Evolutionary conservation across 345 rosid genomes (phyloP).

Genomic region (Toxicodendron radicans): DNA sequence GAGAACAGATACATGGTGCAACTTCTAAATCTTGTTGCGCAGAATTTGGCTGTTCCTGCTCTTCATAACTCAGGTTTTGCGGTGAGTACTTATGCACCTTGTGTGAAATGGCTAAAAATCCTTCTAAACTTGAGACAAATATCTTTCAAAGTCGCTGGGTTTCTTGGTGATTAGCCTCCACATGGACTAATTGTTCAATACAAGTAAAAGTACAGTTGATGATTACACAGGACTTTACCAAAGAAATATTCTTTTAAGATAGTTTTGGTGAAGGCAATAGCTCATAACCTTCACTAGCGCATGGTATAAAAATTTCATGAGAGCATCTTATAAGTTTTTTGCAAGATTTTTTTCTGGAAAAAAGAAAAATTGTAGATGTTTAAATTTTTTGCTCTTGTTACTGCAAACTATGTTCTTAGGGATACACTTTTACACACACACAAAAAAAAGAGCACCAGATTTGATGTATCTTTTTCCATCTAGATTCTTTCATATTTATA

Average conservation of each 20-base stretch:
- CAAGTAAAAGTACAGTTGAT: constrained; percentile 10
- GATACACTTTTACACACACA: not conserved
- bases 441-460: too few relatives aligned
- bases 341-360: not conserved
- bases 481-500: constrained; percentile 3
- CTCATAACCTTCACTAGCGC: not conserved
- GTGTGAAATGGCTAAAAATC: constrained; percentile 5
- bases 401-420: not conserved
- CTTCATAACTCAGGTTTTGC: constrained; percentile 98
- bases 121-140: not conserved
- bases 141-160: not conserved
- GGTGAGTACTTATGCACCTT: constrained; percentile 48
- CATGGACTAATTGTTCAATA: not conserved
- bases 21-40: constrained; percentile 83
- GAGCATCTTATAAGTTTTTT: constrained; percentile 1
- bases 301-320: not conserved
- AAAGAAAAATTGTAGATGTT: too few relatives aligned
- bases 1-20: constrained; percentile 82
- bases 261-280: not conserved
- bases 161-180: not conserved
- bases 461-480: not conserved
- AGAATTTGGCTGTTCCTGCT: constrained; percentile 74
- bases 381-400: not conserved
- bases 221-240: not conserved
- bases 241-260: constrained; percentile 8